Evolutionary conservation across 169 alveolate genomes (phyloP).

Genomic region (Sarcocystis neurona): DNA sequence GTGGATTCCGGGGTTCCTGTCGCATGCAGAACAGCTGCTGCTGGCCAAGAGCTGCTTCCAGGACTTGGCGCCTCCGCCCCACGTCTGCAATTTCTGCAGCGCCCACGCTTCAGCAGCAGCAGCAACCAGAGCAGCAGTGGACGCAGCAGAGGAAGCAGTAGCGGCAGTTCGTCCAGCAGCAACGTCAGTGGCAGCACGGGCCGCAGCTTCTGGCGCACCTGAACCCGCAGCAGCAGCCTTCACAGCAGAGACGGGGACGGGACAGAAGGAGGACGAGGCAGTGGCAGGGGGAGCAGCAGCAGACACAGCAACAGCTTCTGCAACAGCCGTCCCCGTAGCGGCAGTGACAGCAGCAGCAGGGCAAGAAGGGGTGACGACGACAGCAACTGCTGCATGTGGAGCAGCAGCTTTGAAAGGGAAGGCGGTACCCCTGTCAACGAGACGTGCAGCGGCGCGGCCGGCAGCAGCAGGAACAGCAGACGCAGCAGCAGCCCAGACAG

Average conservation of each 20-base stretch:
- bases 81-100: conserved; percentile 30
- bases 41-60: background rate
- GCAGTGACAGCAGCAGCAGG: too few species aligned
- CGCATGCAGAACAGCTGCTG: conserved; percentile 18
- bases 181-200: too few species aligned
- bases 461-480: background rate
- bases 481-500: background rate
- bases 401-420: too few species aligned
- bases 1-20: conserved; percentile 11
- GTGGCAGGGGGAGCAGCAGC: background rate
- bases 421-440: too few species aligned
- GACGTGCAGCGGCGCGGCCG: too few species aligned
- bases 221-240: too few species aligned
- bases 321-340: background rate
- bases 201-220: too few species aligned
- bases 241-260: background rate
- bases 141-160: conserved; percentile 13
- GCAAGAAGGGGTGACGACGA: too few species aligned
- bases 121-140: background rate
- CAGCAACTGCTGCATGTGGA: too few species aligned
- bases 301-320: background rate
- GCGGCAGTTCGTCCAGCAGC: too few species aligned
- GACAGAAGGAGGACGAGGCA: background rate
- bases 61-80: background rate
- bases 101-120: conserved; percentile 25